Evolutionary conservation across 495 filamentous ascomycete species (phyloP).

Genomic region (Podospora pseudocomata): DNA sequence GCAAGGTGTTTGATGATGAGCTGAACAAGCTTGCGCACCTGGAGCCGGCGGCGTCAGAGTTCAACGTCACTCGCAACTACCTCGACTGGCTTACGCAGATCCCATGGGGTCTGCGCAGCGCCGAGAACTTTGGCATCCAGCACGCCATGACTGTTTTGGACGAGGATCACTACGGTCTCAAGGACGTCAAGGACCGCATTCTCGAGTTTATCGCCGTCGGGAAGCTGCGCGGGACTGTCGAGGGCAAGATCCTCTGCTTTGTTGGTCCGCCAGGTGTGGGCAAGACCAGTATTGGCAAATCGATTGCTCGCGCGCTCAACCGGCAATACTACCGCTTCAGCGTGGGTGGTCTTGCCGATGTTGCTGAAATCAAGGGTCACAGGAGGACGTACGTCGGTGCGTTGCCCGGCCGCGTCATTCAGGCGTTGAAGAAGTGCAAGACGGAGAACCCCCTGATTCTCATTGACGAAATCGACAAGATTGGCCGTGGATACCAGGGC

Average conservation of each 20-base stretch:
- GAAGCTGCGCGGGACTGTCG: constrained; percentile 93
- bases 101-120: constrained; percentile 93
- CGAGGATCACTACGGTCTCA: constrained; percentile 94
- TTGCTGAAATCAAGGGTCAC: constrained; percentile 99
- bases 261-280: constrained; percentile 94
- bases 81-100: constrained; percentile 98
- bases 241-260: constrained; percentile 98
- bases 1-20: constrained; percentile 97
- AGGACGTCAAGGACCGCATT: constrained; percentile 98
- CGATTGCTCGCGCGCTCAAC: constrained; percentile 90
- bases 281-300: constrained; percentile 98
- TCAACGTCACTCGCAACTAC: constrained; percentile 99
- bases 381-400: constrained; percentile 95
- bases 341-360: constrained; percentile 93
- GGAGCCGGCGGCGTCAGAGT: constrained; percentile 92
- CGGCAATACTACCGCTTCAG: constrained; percentile 97
- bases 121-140: constrained; percentile 92
- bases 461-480: constrained; percentile 98
- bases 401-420: constrained; percentile 92
- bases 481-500: constrained; percentile 91
- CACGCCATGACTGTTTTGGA: constrained; percentile 89
- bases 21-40: constrained; percentile 93
- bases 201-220: constrained; percentile 98
- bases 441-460: constrained; percentile 96
- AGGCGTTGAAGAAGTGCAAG: constrained; percentile 98